These are phyloP conservation scores for Colletotrichum siamense DNA, from an alignment of 2,329 filamentous ascomycete genomes.

Conservation along the genomic window DNA sequence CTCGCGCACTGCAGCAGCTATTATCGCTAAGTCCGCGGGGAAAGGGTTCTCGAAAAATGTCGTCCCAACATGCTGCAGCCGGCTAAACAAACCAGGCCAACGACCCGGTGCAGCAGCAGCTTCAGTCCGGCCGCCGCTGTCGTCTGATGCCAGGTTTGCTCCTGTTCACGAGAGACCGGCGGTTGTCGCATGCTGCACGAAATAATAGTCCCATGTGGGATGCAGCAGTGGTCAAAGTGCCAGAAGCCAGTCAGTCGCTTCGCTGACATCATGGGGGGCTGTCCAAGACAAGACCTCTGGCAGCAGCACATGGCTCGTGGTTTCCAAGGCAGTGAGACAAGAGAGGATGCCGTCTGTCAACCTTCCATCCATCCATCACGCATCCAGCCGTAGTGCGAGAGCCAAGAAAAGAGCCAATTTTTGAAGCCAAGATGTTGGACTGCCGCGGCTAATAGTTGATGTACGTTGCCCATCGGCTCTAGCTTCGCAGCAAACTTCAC, in stretches of 20 bases:
- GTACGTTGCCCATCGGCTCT: background rate
- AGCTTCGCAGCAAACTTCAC: background rate
- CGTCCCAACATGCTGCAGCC: background rate
- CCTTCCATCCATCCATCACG: background rate
- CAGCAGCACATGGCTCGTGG: background rate
- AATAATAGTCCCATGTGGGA: background rate
- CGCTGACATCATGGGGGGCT: background rate
- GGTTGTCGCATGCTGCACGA: background rate
- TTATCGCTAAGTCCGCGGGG: background rate
- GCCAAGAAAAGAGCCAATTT: background rate
- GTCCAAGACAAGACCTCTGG: background rate
- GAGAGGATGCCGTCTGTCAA: background rate
- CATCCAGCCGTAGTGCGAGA: background rate
- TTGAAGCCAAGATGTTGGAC: background rate
- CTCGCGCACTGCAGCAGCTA: background rate
- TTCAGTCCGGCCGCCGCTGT: background rate
- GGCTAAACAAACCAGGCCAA: background rate
- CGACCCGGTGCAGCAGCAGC: background rate
- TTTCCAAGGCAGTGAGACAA: background rate
- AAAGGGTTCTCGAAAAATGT: background rate
- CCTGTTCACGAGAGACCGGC: background rate
- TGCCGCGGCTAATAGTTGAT: background rate
- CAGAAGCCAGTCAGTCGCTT: background rate
- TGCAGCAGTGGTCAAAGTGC: background rate
- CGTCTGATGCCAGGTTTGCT: background rate